A percentile compares a stretch with the other conserved stretches of the same genome.
Evolutionary conservation across 805 yeast species (phyloP).

Genomic region (Wickerhamomyces queroliae): DNA sequence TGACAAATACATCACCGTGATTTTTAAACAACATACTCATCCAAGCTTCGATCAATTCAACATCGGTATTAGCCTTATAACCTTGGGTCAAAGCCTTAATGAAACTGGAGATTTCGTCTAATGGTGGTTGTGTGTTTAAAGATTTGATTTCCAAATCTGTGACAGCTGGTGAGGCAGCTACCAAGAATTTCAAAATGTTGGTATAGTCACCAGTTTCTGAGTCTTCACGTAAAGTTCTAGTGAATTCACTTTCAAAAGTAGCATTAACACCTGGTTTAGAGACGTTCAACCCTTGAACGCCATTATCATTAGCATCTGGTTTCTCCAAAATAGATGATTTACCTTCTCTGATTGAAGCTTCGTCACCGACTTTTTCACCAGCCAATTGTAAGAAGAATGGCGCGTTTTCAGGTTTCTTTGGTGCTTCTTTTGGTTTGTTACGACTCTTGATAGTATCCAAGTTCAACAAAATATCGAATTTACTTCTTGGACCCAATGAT

Average conservation of each 20-base stretch:
- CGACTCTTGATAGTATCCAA: conserved; percentile 80
- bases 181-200: conserved; percentile 49
- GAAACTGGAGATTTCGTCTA: conserved; percentile 58
- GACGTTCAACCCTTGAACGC: conserved; percentile 1
- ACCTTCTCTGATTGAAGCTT: conserved; percentile 42
- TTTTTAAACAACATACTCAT: conserved; percentile 65
- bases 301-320: conserved; percentile 2
- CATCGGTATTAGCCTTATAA: conserved; percentile 47
- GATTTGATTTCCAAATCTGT: conserved; percentile 87
- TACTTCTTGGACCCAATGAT: conserved; percentile 69
- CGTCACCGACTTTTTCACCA: conserved; percentile 67
- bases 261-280: conserved; percentile 26
- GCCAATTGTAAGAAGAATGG: conserved; percentile 74
- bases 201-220: conserved; percentile 32
- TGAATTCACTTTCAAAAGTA: conserved; percentile 70
- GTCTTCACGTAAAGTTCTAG: conserved; percentile 55
- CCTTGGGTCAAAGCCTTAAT: conserved; percentile 64
- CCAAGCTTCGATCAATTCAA: conserved; percentile 79
- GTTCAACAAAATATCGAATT: conserved; percentile 72
- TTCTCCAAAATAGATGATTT: conserved; percentile 14
- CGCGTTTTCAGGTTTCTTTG: conserved; percentile 75
- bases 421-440: conserved; percentile 85
- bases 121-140: conserved; percentile 59
- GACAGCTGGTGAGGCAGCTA: conserved; percentile 63
- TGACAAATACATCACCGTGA: conserved; percentile 76